Percentiles rank a stretch among this genome's conserved stretches.
Evolutionary conservation across 2,329 filamentous ascomycete genomes (phyloP).

Genomic region (Alternaria sp.): DNA sequence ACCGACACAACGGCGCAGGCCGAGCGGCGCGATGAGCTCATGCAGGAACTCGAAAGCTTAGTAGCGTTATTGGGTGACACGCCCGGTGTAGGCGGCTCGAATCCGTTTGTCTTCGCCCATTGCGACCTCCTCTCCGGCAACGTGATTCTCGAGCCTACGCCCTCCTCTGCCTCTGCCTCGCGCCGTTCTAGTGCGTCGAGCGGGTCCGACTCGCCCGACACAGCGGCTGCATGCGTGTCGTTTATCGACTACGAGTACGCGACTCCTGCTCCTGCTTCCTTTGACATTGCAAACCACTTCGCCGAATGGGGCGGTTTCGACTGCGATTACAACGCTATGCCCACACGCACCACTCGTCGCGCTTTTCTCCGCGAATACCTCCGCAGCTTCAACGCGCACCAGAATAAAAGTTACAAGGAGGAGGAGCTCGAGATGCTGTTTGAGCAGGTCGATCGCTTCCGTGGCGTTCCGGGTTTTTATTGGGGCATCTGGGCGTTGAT

Average conservation of each 20-base stretch:
- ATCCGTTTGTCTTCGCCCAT: conserved; percentile 89
- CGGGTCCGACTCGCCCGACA: conserved; percentile 37
- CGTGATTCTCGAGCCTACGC: conserved; percentile 77
- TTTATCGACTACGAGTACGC: conserved; percentile 99
- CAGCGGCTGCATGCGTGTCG: conserved; percentile 40
- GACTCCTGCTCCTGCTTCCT: conserved; percentile 89
- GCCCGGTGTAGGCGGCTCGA: conserved; percentile 70
- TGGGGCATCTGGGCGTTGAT: conserved; percentile 96
- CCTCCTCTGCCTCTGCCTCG: conserved; percentile 43
- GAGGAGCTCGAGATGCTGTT: conserved; percentile 73
- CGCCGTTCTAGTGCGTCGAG: conserved; percentile 42
- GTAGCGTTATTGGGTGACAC: conserved; percentile 75
- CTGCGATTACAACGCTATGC: conserved; percentile 85
- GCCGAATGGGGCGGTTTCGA: conserved; percentile 98
- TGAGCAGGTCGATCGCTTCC: conserved; percentile 82
- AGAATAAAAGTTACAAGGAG: conserved; percentile 50
- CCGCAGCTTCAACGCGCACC: conserved; percentile 65
- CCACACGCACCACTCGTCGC: conserved; percentile 75
- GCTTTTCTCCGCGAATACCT: conserved; percentile 88
- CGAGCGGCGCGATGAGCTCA: conserved; percentile 70
- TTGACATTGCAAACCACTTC: conserved; percentile 97
- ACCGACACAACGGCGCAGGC: conserved; percentile 72
- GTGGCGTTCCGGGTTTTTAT: conserved; percentile 87
- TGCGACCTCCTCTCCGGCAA: conserved; percentile 97
- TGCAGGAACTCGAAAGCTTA: conserved; percentile 75